These are phyloP conservation scores for Porphyrellus cyaneotinctus DNA, from an alignment of 768 basidiomycete genomes.

Conservation along the genomic window DNA sequence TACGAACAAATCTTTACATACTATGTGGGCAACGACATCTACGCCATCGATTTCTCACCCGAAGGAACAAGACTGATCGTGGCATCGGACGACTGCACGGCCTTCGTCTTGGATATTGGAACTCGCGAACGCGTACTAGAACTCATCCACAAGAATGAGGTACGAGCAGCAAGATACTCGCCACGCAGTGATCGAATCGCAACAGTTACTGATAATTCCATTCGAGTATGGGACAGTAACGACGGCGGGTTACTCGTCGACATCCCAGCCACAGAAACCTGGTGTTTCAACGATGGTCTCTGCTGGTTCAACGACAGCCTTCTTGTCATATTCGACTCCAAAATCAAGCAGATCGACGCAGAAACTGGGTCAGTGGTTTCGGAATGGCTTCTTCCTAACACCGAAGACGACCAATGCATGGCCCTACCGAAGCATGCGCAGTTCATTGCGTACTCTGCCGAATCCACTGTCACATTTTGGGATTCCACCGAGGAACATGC, in stretches of 20 bases:
- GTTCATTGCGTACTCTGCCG: background rate
- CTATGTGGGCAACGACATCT: no score
- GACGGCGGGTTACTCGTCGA: background rate
- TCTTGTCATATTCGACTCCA: no score
- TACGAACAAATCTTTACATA: background rate
- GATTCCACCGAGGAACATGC: no score
- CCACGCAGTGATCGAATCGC: no score
- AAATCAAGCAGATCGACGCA: no score
- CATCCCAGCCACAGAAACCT: no score
- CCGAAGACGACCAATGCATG: background rate
- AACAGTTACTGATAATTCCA: background rate
- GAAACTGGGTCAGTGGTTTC: background rate
- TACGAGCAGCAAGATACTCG: no score
- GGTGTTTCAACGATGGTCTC: no score
- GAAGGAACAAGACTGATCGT: background rate
- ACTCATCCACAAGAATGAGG: background rate
- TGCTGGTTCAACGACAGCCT: no score
- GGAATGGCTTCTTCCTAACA: background rate
- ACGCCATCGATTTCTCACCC: background rate
- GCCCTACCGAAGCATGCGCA: no score
- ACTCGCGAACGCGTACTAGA: background rate
- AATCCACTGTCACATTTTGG: no score
- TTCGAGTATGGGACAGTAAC: background rate
- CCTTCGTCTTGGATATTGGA: background rate
- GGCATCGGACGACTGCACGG: background rate